Base-by-base conservation (phyloP, 2,329 filamentous ascomycete genomes). In the Purpureocillium lavendulum region DNA sequence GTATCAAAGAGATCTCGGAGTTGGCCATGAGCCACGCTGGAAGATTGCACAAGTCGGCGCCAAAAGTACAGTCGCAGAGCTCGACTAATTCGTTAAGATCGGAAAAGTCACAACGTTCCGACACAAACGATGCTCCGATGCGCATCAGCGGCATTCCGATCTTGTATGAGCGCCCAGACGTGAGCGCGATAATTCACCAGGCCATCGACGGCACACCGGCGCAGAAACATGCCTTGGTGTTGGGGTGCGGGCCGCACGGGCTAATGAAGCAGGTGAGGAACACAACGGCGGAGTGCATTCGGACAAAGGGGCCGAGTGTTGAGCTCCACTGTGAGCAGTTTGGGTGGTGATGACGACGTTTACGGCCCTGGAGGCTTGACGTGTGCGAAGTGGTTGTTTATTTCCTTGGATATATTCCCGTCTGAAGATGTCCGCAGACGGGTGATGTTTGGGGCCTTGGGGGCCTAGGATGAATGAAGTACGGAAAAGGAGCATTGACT, bases 241-340 rank as follows among this genome's bases (percentile, higher is more conserved):
- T 68, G 44, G 66, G 63, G 9, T 74, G 70, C 54, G 70, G 70
- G 1, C 69, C 70, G 1, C 55, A 55, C 4, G 50, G 53, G 5
- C 49, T 73, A 36, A 68, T 69, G 59, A 51, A 54, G 16, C 46
- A 56, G 17, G 61, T 70, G 29, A 62, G 69, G 18, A 60, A 66
- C 38, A 61, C 63, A 2, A 56, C 62, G 1, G 64, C 65, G 2
- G 48, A 48, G 11, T 59, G 54, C 39, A 69, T 73, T 35, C 56
- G 51, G 16, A 38, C 52, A 0, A 55, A 59, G 7, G 67, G 68
- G 2, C 65, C 68, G 2, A 61, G 61, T 18, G 53, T 73, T 4
- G 68, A 70, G 45, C 52, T 73, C 12, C 68, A 73, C 53, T 66
- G 64, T 38, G 70, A 73, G 52, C 56, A 65, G 33, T 71, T 71